Percentiles rank a stretch among this genome's conserved stretches.
phyloP scores from a whole-genome alignment of 768 basidiomycete genomes.

The Suillus occidentalis region DNA sequence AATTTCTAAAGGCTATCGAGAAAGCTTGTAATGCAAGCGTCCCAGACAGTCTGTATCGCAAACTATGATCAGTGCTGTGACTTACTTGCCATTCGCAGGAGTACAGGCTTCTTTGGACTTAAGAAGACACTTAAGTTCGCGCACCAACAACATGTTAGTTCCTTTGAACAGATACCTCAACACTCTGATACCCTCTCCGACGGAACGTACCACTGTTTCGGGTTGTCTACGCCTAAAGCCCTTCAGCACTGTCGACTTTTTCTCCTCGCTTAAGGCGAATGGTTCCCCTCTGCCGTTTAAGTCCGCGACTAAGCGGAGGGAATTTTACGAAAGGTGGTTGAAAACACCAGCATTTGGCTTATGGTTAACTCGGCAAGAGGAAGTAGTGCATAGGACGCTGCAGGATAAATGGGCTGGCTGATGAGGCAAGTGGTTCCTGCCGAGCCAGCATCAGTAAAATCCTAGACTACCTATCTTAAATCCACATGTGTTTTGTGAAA shows the following conservation, averaged over 20 bases:
- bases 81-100: conserved; percentile 36
- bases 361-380: conserved; percentile 79
- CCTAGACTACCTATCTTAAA: neutral
- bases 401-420: conserved; percentile 18
- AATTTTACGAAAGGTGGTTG: conserved; percentile 79
- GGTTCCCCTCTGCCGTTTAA: conserved; percentile 77
- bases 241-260: conserved; percentile 68
- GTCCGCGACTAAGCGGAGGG: conserved; percentile 58
- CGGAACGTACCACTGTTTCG: conserved; percentile 35
- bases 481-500: neutral
- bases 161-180: conserved; percentile 92
- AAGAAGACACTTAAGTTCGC: conserved; percentile 78
- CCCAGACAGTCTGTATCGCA: conserved; percentile 46
- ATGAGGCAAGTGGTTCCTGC: neutral
- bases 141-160: conserved; percentile 83
- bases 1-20: conserved; percentile 72
- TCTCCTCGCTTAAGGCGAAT: conserved; percentile 68
- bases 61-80: neutral
- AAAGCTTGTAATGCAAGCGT: conserved; percentile 51
- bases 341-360: conserved; percentile 75
- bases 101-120: conserved; percentile 63
- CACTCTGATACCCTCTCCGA: conserved; percentile 75
- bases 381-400: conserved; percentile 61
- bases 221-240: conserved; percentile 55
- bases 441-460: neutral